Base-by-base conservation (phyloP, 352 stramenopile species). In the Nothophytophthora sp. region DNA sequence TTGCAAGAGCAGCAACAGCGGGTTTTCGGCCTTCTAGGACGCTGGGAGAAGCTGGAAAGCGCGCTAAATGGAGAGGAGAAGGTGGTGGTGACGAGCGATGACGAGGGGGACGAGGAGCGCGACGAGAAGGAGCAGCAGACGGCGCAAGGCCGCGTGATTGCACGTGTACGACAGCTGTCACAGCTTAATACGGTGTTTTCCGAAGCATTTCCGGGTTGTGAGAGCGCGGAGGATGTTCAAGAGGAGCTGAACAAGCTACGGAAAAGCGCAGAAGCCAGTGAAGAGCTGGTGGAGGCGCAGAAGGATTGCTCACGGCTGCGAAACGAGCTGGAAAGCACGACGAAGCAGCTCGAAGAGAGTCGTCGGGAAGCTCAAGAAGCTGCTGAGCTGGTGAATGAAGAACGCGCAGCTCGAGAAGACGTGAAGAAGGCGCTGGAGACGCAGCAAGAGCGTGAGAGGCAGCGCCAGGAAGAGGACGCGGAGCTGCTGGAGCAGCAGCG, bases 1-100 rank as follows among this genome's bases (percentile, higher is more conserved):
- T 51, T 90, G 4, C 5, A 40, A 1, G 73, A 82, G 55, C 73
- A 81, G 48, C 75, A 88, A 59, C 69, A 77, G 52, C 71, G 59
- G 30, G 67, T 81, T 34, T 69, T 67, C 12, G 63, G 63, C 19
- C 50, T 90, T 13, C 19, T 69, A 18, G 69, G 63, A 2, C 58
- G 54, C 9, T 74, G 62, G 61, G 58, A 62, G 15, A 55, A 54
- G 33, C 36, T 56, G 4, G 36, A 61, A 9, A 44, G 38, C 19
- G 57, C 53, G 3, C 32, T 61, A 7, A 16, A 20, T 7, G 36
- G 32, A 24, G 5, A 42, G 18, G 25, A 28, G n/a, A n/a, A n/a
- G n/a, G n/a, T n/a, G n/a, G 36, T 38, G 20, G 34, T 27, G 0
- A 50, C 24, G 12, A 55, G 23, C 30, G 53, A 48, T 12, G 35